Evolutionary conservation across 2,329 filamentous ascomycete species (phyloP).

Genomic region (Dichotomopilus funicola): DNA sequence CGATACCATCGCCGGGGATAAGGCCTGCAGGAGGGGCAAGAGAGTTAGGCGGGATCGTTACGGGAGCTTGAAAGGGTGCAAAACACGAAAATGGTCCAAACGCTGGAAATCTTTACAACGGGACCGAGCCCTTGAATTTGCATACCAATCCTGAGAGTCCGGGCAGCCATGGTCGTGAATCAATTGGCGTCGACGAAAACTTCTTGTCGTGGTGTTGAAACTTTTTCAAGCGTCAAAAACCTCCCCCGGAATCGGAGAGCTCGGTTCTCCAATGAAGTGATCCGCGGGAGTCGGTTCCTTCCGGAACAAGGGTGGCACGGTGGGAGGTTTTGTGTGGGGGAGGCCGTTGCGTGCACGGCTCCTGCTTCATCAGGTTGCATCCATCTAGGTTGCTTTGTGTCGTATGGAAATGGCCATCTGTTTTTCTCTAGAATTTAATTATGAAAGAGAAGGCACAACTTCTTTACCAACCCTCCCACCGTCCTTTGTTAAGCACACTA

Average conservation of each 20-base stretch:
- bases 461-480: too few species aligned
- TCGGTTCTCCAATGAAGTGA: background rate
- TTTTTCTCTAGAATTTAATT: too few species aligned
- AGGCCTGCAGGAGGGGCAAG: conserved; percentile 55
- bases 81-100: background rate
- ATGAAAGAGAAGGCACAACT: too few species aligned
- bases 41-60: background rate
- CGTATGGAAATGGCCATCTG: too few species aligned
- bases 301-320: background rate
- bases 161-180: conserved; percentile 49
- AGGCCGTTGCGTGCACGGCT: too few species aligned
- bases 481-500: too few species aligned
- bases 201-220: conserved; percentile 7
- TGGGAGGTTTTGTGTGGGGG: too few species aligned
- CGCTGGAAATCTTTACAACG: background rate
- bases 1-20: conserved; percentile 97
- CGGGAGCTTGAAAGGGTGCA: too few species aligned
- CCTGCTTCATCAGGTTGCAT: too few species aligned
- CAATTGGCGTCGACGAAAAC: conserved; percentile 25
- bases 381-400: too few species aligned
- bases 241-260: conserved; percentile 16
- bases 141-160: conserved; percentile 62
- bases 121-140: conserved; percentile 14
- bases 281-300: background rate
- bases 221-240: conserved; percentile 4